Evolutionary conservation across 2,329 filamentous ascomycete genomes (phyloP).

Genomic region (Fusarium tanahbumbuense): DNA sequence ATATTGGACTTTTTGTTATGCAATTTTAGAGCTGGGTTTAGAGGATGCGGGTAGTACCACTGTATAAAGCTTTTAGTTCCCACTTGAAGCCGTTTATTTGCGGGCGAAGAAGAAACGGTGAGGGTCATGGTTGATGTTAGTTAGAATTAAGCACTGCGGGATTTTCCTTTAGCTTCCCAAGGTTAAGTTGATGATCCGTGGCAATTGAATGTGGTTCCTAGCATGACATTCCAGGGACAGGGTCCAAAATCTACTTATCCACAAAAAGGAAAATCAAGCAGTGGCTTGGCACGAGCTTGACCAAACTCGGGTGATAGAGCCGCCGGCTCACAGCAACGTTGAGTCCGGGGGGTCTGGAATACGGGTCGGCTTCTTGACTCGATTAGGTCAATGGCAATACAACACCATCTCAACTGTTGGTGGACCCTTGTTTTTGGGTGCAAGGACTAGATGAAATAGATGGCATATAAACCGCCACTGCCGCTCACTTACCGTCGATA

Average conservation of each 20-base stretch:
- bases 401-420: not conserved
- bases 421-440: not conserved
- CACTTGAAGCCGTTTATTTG: not conserved
- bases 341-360: not conserved
- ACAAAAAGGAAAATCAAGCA: not conserved
- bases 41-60: not conserved
- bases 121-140: not conserved
- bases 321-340: not conserved
- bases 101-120: not conserved
- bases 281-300: not conserved
- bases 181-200: not conserved
- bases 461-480: not conserved
- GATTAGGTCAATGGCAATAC: not conserved
- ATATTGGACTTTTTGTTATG: not conserved
- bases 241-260: conserved; percentile 3
- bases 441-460: not conserved
- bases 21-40: not conserved
- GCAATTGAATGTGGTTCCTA: not conserved
- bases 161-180: not conserved
- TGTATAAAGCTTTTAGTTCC: not conserved
- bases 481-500: not conserved
- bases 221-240: not conserved
- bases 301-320: conserved; percentile 12
- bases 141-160: not conserved
- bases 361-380: not conserved